phyloP scores from a whole-genome alignment of 768 basidiomycete species.

The Crucibulum laeve region DNA sequence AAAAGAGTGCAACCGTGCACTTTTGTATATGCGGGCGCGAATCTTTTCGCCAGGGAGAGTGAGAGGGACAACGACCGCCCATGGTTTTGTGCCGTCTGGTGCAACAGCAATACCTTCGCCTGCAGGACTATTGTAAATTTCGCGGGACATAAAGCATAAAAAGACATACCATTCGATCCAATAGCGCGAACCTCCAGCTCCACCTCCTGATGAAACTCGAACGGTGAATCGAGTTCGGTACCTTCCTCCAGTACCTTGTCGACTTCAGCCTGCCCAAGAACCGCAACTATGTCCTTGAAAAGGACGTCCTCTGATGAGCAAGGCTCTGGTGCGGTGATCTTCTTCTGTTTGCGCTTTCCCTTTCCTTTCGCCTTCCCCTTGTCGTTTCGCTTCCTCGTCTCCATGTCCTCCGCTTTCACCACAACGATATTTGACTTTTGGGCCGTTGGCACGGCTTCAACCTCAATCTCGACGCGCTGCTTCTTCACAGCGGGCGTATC shows the following conservation, averaged over 20 bases:
- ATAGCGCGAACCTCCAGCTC: slow-evolving; percentile 63
- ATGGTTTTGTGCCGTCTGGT: slow-evolving; percentile 44
- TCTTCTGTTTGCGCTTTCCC: slow-evolving; percentile 29
- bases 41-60: slow-evolving; percentile 81
- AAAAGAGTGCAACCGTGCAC: slow-evolving; percentile 66
- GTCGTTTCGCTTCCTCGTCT: slow-evolving; percentile 1
- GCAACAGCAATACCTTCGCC: slow-evolving; percentile 66
- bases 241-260: slow-evolving; percentile 43
- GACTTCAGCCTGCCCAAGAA: slow-evolving; percentile 61
- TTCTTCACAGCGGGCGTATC: slow-evolving; percentile 23
- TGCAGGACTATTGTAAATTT: slow-evolving; percentile 18
- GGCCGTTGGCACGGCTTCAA: no score
- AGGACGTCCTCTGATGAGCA: slow-evolving; percentile 75
- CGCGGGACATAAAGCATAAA: neutral
- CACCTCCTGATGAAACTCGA: slow-evolving; percentile 55
- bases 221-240: slow-evolving; percentile 55
- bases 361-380: no score
- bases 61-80: slow-evolving; percentile 84
- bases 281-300: slow-evolving; percentile 60
- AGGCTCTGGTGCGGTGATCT: slow-evolving; percentile 46
- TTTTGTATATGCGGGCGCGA: slow-evolving; percentile 66
- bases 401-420: neutral
- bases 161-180: slow-evolving; percentile 53
- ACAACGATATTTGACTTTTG: neutral
- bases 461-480: slow-evolving; percentile 13